Evolutionary conservation across 2,329 filamentous ascomycete genomes (phyloP).

Genomic region (Microsporum ferrugineum): DNA sequence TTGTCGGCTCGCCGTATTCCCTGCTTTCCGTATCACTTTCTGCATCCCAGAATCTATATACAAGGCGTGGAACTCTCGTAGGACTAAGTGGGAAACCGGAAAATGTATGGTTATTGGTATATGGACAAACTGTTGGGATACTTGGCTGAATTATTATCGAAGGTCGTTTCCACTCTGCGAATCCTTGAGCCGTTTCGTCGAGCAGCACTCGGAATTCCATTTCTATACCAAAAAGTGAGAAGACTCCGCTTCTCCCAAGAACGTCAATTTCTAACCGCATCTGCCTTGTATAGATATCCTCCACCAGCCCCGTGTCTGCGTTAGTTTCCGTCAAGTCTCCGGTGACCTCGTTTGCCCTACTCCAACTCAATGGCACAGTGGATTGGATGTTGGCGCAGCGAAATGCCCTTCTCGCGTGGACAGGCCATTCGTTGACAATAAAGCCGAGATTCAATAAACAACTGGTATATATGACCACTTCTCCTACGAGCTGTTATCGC

Average conservation of each 20-base stretch:
- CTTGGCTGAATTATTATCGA: constrained; percentile 5
- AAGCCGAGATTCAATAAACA: constrained; percentile 63
- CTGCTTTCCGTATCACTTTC: constrained; percentile 87
- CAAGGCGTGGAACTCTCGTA: constrained; percentile 79
- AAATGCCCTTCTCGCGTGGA: constrained; percentile 88
- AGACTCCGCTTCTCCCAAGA: not conserved
- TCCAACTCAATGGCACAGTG: constrained; percentile 82
- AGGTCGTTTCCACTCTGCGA: constrained; percentile 83
- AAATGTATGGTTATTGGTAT: constrained; percentile 49
- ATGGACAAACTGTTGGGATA: not conserved
- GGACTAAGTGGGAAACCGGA: constrained; percentile 82
- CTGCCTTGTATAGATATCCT: constrained; percentile 51
- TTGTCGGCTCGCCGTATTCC: constrained; percentile 82
- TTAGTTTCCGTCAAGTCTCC: constrained; percentile 80
- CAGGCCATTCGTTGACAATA: constrained; percentile 70
- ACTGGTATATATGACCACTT: constrained; percentile 39
- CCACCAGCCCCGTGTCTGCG: constrained; percentile 76
- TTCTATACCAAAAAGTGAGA: constrained; percentile 67
- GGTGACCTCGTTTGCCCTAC: constrained; percentile 71
- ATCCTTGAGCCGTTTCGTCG: constrained; percentile 73
- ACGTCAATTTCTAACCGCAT: not conserved
- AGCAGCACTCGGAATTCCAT: constrained; percentile 73
- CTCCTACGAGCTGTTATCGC: not conserved
- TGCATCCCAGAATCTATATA: constrained; percentile 87
- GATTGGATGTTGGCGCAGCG: constrained; percentile 92